Conservation (phyloP, 129 eudicot species). For the Centella asiatica region DNA sequence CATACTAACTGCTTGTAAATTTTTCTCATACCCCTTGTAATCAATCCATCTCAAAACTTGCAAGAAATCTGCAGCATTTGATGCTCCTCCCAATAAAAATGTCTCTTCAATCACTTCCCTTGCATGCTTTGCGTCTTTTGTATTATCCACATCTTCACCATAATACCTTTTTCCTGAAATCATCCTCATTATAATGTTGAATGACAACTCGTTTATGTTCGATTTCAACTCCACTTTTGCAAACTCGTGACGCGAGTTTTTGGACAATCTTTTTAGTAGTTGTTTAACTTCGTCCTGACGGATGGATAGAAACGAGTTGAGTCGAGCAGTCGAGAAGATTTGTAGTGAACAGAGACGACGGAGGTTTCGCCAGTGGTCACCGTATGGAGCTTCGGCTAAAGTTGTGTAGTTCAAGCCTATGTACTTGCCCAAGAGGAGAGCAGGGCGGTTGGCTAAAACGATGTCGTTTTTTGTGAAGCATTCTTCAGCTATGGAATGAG, state of each 20-base stretch:
- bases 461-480: constrained; percentile 42
- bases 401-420: constrained; percentile 33
- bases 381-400: constrained; percentile 24
- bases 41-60: constrained; percentile 28
- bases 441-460: constrained; percentile 44
- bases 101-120: too few species aligned
- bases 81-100: constrained; percentile 8
- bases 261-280: neutral
- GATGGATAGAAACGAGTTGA: constrained; percentile 20
- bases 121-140: constrained; percentile 7
- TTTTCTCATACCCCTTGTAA: constrained; percentile 20
- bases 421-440: constrained; percentile 11
- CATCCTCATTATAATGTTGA: constrained; percentile 26
- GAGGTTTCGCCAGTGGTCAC: constrained; percentile 49
- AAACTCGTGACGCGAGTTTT: neutral
- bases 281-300: constrained; percentile 21
- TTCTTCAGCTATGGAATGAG: constrained; percentile 19
- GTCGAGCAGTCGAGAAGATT: constrained; percentile 31
- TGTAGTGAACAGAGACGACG: constrained; percentile 25
- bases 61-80: constrained; percentile 22
- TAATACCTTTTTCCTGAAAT: constrained; percentile 21
- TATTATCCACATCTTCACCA: constrained; percentile 9
- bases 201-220: too few species aligned
- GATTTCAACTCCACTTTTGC: constrained; percentile 21
- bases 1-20: neutral